Evolutionary conservation across 441 rosid genomes (phyloP), one percentile per base, ranked within the genome.

Genomic region (Erysimum cheiri): DNA sequence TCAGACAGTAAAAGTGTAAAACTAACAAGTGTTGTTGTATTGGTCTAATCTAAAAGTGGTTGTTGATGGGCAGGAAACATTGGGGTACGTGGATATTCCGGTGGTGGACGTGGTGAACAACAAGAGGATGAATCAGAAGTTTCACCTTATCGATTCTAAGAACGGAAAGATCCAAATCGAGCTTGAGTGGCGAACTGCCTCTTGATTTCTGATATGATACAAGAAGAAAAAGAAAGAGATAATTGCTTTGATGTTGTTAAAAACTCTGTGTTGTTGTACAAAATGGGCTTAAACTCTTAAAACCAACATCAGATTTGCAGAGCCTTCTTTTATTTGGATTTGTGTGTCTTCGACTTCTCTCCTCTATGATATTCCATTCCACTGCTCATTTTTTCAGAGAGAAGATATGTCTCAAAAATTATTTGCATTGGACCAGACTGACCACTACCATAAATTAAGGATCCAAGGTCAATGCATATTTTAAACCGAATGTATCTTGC

Each of bases 111-210:
- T 87, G 15, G 86, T 94, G 63, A 83, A 58, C 89, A 94, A 94
- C 90, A 86, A 79, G 67, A 80, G 97, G 69, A 87, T 88, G 81
- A 92, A 92, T 52, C 91, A 90, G 88, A 88, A 78, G 86, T 88
- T 83, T 77, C 95, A 91, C 73, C 96, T 93, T 24, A 93, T 93
- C 57, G 96, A 89, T 86, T 94, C 98, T 0, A 94, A 77, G 83
- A 92, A 90, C 26, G 97, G 98, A 8, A 69, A 77, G 79, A 81
- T 94, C 77, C 97, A 88, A 74, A 72, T 94, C 37, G 98, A 94
- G 85, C 65, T 92, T 78, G 91, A 87, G 72, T 94, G 98, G 98
- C 83, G 90, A 81, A 85, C 93, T 14, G 49, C 84, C 53, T 72
- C 73, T 15, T 77, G 70, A 77, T 32, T 39, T 46, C 47, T 60